Evolutionary conservation across 1,284 basidiomycete species (phyloP).

Genomic region (Marasmius oreades): DNA sequence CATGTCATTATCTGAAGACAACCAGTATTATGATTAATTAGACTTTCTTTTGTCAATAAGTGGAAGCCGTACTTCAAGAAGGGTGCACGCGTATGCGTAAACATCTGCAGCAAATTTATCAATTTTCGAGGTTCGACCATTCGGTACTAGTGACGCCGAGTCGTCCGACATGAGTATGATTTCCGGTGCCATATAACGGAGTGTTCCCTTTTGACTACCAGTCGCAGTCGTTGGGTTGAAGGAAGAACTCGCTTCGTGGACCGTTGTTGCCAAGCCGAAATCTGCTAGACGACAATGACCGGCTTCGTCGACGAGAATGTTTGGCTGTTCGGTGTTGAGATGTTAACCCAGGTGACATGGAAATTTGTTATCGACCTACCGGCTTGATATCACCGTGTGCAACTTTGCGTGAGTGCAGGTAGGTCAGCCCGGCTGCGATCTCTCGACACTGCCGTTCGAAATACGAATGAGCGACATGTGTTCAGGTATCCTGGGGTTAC

Average conservation of each 20-base stretch:
- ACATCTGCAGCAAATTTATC: background rate
- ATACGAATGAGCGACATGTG: no score
- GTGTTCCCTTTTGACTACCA: background rate
- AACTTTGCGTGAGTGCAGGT: background rate
- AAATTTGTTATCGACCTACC: background rate
- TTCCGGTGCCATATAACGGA: background rate
- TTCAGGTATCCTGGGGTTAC: no score
- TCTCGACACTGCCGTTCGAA: background rate
- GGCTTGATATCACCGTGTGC: background rate
- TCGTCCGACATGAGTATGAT: no score
- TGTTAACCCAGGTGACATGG: background rate
- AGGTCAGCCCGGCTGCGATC: background rate
- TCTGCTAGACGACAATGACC: background rate
- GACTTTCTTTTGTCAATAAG: no score
- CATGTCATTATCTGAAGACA: background rate
- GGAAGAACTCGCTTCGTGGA: background rate
- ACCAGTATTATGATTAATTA: background rate
- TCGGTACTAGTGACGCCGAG: no score
- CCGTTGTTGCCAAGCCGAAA: background rate
- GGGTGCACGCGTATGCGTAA: background rate
- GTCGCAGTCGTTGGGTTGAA: background rate
- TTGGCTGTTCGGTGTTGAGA: background rate
- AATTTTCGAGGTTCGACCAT: background rate
- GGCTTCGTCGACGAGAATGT: background rate
- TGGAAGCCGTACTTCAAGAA: background rate